phyloP scores from a whole-genome alignment of 2,329 filamentous ascomycete genomes.

The Penicillium palitans region DNA sequence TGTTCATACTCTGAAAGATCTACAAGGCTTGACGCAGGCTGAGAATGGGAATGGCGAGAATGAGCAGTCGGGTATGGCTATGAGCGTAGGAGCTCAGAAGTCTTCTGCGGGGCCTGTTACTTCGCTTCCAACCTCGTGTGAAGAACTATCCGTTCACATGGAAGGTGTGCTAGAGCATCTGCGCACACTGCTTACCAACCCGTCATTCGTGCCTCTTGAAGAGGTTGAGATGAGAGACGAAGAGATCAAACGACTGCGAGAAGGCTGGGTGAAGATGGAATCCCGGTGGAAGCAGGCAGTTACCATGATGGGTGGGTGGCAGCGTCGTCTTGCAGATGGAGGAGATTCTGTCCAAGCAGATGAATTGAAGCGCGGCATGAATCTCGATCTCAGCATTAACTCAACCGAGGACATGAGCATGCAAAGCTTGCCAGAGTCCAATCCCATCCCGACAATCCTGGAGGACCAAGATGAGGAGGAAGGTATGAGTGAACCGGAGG shows the following conservation, averaged over 20 bases:
- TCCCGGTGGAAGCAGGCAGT: slow-evolving; percentile 85
- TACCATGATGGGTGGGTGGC: slow-evolving; percentile 88
- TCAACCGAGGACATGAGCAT: slow-evolving; percentile 20
- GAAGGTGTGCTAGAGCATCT: slow-evolving; percentile 78
- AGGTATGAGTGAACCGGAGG: slow-evolving; percentile 30
- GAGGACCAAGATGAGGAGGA: slow-evolving; percentile 33
- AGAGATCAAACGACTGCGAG: slow-evolving; percentile 78
- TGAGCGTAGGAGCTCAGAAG: slow-evolving; percentile 26
- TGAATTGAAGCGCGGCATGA: slow-evolving; percentile 45
- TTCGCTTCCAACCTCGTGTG: slow-evolving; percentile 61
- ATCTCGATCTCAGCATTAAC: slow-evolving; percentile 41
- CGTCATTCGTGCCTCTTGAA: slow-evolving; percentile 92
- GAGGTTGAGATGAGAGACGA: slow-evolving; percentile 91
- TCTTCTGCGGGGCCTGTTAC: slow-evolving; percentile 34
- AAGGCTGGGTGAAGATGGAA: slow-evolving; percentile 94
- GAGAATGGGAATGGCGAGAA: slow-evolving; percentile 33
- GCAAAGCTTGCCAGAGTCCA: slow-evolving; percentile 23
- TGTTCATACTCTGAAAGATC: slow-evolving; percentile 64
- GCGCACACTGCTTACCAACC: slow-evolving; percentile 82
- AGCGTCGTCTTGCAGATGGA: slow-evolving; percentile 66
- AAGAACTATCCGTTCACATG: slow-evolving; percentile 70
- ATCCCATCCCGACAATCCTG: slow-evolving; percentile 34
- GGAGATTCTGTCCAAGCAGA: slow-evolving; percentile 45
- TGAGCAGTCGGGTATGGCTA: slow-evolving; percentile 33
- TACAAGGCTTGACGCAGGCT: slow-evolving; percentile 53